Percentiles rank a stretch among this genome's conserved stretches.
Conservation (phyloP, 225 moss, liverwort and hornwort species). For the Climacium dendroides region DNA sequence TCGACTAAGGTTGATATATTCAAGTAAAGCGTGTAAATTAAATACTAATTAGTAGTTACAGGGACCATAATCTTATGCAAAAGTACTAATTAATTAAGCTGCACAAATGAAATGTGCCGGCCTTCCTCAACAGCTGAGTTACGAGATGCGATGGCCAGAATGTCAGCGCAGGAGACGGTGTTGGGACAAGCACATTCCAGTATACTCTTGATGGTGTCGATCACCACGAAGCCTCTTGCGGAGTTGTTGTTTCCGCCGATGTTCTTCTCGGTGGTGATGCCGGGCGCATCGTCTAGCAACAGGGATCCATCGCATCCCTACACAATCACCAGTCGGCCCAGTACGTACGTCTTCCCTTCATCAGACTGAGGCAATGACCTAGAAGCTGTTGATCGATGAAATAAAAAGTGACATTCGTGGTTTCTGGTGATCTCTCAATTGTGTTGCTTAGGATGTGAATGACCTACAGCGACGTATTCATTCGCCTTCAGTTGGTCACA, state of each 20-base stretch:
- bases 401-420: not conserved
- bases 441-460: not conserved
- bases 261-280: slow-evolving; percentile 10
- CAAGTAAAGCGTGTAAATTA: not conserved
- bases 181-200: slow-evolving; percentile 49
- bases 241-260: slow-evolving; percentile 12
- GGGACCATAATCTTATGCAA: not conserved
- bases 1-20: not conserved
- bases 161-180: slow-evolving; percentile 64
- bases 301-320: slow-evolving; percentile 64
- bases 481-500: not conserved
- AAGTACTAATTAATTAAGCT: not conserved
- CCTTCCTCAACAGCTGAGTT: slow-evolving; percentile 19
- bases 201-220: slow-evolving; percentile 63
- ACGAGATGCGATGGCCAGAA: slow-evolving; percentile 51
- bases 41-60: too few species aligned
- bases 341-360: not conserved
- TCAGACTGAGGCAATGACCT: not conserved
- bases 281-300: slow-evolving; percentile 17
- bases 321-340: not conserved
- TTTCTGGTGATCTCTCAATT: not conserved
- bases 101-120: not conserved
- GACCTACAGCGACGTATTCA: not conserved
- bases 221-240: slow-evolving; percentile 29
- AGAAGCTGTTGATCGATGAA: not conserved